Conservation (phyloP, 768 basidiomycete genomes). For the Boletus reticuloceps region DNA sequence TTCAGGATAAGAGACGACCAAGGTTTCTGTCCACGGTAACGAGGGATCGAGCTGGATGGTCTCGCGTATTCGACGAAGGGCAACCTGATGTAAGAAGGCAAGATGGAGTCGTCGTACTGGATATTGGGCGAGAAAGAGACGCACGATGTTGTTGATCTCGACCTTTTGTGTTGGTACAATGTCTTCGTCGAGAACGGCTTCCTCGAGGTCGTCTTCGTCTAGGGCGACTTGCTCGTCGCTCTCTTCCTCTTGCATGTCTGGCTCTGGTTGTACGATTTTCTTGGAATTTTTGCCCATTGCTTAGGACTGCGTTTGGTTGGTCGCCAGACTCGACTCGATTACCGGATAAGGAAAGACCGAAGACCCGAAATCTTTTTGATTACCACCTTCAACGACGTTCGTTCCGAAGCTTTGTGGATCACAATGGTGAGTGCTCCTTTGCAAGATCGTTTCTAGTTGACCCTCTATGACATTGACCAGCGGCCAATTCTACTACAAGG, state of each 20-base stretch:
- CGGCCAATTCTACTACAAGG: conserved; percentile 77
- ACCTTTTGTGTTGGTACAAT: conserved; percentile 73
- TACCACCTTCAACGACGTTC: neutral
- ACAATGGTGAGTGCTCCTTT: conserved; percentile 15
- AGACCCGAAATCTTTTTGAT: conserved; percentile 18
- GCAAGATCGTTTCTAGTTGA: neutral
- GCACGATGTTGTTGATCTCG: conserved; percentile 70
- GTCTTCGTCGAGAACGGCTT: conserved; percentile 69
- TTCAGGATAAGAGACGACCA: conserved; percentile 68
- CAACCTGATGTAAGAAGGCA: conserved; percentile 45
- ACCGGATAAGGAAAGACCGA: conserved; percentile 23
- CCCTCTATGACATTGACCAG: conserved; percentile 32
- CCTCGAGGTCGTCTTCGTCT: conserved; percentile 76
- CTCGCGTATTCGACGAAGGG: conserved; percentile 78
- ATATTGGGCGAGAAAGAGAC: conserved; percentile 19
- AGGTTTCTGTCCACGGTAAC: conserved; percentile 83
- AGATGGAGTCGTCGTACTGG: neutral
- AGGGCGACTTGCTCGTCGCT: conserved; percentile 49
- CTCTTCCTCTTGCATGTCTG: conserved; percentile 24
- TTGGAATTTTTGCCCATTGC: conserved; percentile 14
- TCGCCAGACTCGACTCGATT: neutral
- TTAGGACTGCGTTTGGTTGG: neutral
- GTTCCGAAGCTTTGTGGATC: neutral
- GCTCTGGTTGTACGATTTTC: conserved; percentile 5
- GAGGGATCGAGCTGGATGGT: conserved; percentile 71